A percentile compares a stretch with the other conserved stretches of the same genome.
phyloP scores from a whole-genome alignment of 345 rosid species.

The Eucalyptus paniculata region DNA sequence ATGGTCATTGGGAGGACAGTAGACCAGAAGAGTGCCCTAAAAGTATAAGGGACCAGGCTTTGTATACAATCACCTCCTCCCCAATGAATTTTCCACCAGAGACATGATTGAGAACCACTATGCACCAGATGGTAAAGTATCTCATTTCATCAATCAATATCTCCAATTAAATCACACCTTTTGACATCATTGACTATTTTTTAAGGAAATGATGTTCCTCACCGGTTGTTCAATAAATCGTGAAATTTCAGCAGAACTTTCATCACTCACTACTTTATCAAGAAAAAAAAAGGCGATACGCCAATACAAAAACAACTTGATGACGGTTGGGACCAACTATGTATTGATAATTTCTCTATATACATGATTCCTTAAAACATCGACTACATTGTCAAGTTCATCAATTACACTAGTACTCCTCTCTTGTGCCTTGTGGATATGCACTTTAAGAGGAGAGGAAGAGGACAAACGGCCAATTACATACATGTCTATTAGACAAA shows the following conservation, averaged over 20 bases:
- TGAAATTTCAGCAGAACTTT: not conserved
- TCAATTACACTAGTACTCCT: not conserved
- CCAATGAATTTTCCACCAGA: not conserved
- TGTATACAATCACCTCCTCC: not conserved
- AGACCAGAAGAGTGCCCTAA: not conserved
- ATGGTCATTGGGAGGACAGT: not conserved
- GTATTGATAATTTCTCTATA: not conserved
- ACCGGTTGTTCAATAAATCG: not conserved
- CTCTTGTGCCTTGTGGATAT: not conserved
- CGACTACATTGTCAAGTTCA: not conserved
- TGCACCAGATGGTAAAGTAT: not conserved
- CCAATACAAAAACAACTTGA: not conserved
- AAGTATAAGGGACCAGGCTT: not conserved
- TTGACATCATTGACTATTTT: not conserved
- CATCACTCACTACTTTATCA: not conserved
- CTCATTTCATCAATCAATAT: not conserved
- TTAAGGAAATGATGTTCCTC: not conserved
- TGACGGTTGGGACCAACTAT: not conserved
- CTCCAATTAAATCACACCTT: not conserved
- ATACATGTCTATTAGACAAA: not conserved
- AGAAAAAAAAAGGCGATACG: not conserved
- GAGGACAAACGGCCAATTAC: not conserved
- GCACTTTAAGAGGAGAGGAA: not conserved
- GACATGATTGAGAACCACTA: not conserved
- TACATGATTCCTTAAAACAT: not conserved